Evolutionary conservation across 1,284 basidiomycete genomes (phyloP), one percentile per base, ranked within the genome.

Genomic region (Papiliotrema terrestris): DNA sequence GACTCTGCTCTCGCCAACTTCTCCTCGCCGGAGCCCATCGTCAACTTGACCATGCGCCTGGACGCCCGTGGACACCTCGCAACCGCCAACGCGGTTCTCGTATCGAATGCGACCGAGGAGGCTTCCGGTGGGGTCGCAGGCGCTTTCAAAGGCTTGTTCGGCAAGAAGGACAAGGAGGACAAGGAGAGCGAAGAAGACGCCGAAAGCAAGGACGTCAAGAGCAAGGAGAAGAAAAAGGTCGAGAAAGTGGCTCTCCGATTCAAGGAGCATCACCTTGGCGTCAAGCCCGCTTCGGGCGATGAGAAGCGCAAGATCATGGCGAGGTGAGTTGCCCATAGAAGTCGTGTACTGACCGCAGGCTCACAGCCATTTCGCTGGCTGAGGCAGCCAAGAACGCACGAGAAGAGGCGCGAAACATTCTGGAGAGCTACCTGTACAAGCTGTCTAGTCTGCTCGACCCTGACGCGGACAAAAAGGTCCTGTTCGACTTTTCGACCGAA

Each of bases 341-440:
- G 42, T 20, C 47, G 22, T 22, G 42, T n/a, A 39, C 48, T 39
- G 11, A 50, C n/a, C 25, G 52, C 55, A 94, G 92, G 68, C 80
- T 96, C 25, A 82, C 85, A n/a, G 83, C 85, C 3, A 81, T 97
- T 59, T 87, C 94, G 58, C 76, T 80, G 11, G 86, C 88, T 52
- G 93, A 97, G 74, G 78, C 80, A 1, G 83, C 85, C 19, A 92
- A 91, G 71, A 82, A 80, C 26, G 83, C 85, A 51, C 85, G 86
- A 49, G 95, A 95, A 69, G 95, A 98, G 75, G 90, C 91, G 1
- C 83, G 87, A 53, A 99, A 99, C 77, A 82, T 83, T 26, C 84
- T 99, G 54, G 96, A 99, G 76, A 84, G 87, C 25, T 95, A 94
- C 74, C 77, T 98, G 19, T 99, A 99, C 79, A 84, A 86, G 54